A percentile compares a stretch with the other conserved stretches of the same genome.
These are phyloP conservation scores for Geoglossum cookeanum DNA, from an alignment of 2,329 filamentous ascomycete genomes.

Conservation along the genomic window DNA sequence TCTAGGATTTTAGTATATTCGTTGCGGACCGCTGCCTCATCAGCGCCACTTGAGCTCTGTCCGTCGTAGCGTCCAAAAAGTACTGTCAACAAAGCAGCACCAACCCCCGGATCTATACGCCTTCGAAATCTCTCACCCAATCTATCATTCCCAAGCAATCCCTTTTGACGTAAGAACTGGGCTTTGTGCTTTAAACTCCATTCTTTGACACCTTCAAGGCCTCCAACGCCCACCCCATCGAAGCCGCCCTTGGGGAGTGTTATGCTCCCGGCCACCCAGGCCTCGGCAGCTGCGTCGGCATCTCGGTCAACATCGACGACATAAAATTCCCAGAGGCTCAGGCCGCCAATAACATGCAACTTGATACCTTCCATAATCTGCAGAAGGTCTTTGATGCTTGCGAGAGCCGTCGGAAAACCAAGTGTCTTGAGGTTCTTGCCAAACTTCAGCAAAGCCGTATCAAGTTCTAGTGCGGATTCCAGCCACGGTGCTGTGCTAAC, in stretches of 20 bases:
- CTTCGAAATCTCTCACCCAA: slow-evolving; percentile 67
- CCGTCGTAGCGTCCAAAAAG: slow-evolving; percentile 50
- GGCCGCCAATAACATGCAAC: slow-evolving; percentile 53
- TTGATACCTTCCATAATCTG: slow-evolving; percentile 74
- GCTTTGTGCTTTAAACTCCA: slow-evolving; percentile 40
- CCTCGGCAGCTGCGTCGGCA: slow-evolving; percentile 45
- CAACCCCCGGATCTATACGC: slow-evolving; percentile 46
- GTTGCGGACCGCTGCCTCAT: slow-evolving; percentile 34
- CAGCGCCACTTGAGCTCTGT: slow-evolving; percentile 20
- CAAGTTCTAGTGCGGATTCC: slow-evolving; percentile 50
- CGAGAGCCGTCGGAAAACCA: slow-evolving; percentile 57
- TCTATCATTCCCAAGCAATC: slow-evolving; percentile 48
- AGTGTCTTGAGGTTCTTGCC: slow-evolving; percentile 42
- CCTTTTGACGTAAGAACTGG: slow-evolving; percentile 43
- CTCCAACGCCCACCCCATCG: slow-evolving; percentile 27
- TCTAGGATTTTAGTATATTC: slow-evolving; percentile 47
- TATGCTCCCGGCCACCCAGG: slow-evolving; percentile 47
- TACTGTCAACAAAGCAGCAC: slow-evolving; percentile 47
- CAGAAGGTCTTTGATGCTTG: slow-evolving; percentile 50
- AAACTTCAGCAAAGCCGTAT: slow-evolving; percentile 50
- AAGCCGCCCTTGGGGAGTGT: slow-evolving; percentile 34
- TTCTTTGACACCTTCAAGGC: slow-evolving; percentile 31
- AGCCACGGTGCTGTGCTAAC: slow-evolving; percentile 67
- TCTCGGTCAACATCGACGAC: slow-evolving; percentile 60
- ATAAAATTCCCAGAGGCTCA: slow-evolving; percentile 89